Base-by-base conservation (phyloP, 2,329 filamentous ascomycete genomes). In the Boeremia exigua region DNA sequence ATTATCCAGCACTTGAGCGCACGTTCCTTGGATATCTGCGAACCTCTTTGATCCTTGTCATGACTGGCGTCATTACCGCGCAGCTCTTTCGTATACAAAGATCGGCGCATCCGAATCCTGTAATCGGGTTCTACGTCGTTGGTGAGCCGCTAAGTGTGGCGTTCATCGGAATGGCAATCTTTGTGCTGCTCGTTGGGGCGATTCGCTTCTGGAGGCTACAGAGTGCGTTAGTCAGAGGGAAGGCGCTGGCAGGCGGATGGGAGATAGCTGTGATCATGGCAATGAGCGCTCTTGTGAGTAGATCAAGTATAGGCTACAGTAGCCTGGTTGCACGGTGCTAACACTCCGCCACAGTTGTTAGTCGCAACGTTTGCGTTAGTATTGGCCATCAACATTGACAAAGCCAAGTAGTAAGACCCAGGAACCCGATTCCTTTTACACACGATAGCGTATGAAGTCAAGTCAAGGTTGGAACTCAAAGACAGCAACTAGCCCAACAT, bases 21-120 rank as follows among this genome's bases (percentile, higher is more conserved):
- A 92, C 89, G 15, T 92, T 88, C 68, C 83, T 92, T 15, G 87
- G 83, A 28, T 92, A 91, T 71, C 80, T 91, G 28, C 84, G 89
- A 17, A 92, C 88, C 1, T 90, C 87, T 0, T 75, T 89, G 33
- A 81, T 84, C n/a, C 79, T 91, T 34, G 86, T 88, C 12, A 87
- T 90, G 76, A 77, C 86, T 17, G 88, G 88, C 15, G 84, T 88
- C 2, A 65, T 85, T 3, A 81, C 88, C 27, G 85, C 88, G 0
- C 89, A 92, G 67, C 81, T 92, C 7, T 90, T 90, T 64, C 80
- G 82, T 17, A 77, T 88, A 3, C 82, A 88, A 65, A 79, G 85
- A 28, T 69, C 79, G 25, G 67, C 78, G 8, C 66, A 75, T 14
- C 77, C 75, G 1, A 63, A 76, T 33, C 72, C 74, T 2, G 73